Base-by-base conservation (phyloP, 345 rosid genomes). In the Syzygium aqueum region DNA sequence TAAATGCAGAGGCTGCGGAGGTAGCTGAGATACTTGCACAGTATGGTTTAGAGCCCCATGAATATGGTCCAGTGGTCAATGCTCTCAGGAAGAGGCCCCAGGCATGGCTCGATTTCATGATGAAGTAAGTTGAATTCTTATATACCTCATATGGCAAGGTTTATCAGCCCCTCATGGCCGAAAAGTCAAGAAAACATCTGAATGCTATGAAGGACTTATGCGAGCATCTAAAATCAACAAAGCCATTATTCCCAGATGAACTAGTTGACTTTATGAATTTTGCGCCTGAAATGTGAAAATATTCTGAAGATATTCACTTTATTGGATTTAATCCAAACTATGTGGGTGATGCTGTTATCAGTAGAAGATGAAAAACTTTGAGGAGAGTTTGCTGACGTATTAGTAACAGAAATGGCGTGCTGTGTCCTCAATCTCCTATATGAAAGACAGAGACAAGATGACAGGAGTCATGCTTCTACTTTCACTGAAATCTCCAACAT, bases 101-200 rank as follows among this genome's bases (percentile, higher is more conserved):
- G 88, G 99, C 98, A 2, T 97, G 99, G 99, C 93, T 97, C 85
- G 98, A 97, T 87, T 97, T 96, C 89, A 97, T 96, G 99, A 97
- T 97, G 99, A 97, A 93, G 99, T 96, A 86, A 89, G 80, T 33
- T 33, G 49, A 73, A 33, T 73, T 73, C 80, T 73, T 73, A 33
- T 14, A 73, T 73, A 33, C 80, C 80, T 73, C 25, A 0, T 73
- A 33, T 2, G 49, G 80, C 80, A 73, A 33, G 46, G 3, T 73
- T 73, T 17, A 73, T 73, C 49, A 1, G 49, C 3, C 49, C 80
- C 49, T 22, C 13, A 25, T 17, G 46, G 80, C 80, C 33, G 80
- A 17, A 17, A 73, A 73, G 46, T 73, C 25, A 33, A 73, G 80
- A 67, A 67, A 73, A 73, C 46, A 67, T 67, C 46, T 33, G 46